These are phyloP conservation scores for Podosphaera fusca DNA, from an alignment of 2,329 filamentous ascomycete genomes.

Conservation along the genomic window DNA sequence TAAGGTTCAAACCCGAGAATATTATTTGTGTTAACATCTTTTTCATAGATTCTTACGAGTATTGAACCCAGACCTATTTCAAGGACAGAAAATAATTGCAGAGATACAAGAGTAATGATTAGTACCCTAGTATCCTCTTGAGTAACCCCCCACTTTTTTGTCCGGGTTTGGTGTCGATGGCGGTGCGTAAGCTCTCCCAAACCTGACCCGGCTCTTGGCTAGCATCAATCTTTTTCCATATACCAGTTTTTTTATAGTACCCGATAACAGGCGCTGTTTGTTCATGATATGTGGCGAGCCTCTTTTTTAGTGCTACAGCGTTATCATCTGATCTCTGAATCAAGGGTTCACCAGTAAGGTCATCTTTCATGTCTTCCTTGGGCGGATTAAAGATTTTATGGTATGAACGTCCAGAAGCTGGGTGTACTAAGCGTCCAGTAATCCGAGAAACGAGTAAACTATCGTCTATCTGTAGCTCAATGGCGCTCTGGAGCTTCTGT, in stretches of 20 bases:
- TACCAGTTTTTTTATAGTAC: constrained; percentile 94
- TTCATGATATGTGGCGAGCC: constrained; percentile 73
- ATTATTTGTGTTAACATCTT: background rate
- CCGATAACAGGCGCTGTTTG: constrained; percentile 83
- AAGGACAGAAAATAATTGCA: background rate
- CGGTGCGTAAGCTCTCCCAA: constrained; percentile 74
- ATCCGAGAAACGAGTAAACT: constrained; percentile 82
- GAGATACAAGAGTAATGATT: background rate
- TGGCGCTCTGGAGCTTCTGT: constrained; percentile 76
- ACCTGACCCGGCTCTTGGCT: constrained; percentile 90
- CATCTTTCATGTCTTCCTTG: constrained; percentile 82
- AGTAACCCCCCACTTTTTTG: constrained; percentile 12
- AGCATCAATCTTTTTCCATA: constrained; percentile 89
- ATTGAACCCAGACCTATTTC: too few species aligned
- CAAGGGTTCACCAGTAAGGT: constrained; percentile 86
- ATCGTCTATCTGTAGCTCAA: constrained; percentile 95
- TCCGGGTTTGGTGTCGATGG: constrained; percentile 42
- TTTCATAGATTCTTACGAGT: background rate
- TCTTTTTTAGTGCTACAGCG: constrained; percentile 85
- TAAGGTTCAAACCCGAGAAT: background rate
- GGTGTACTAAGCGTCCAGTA: constrained; percentile 87
- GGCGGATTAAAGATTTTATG: constrained; percentile 98
- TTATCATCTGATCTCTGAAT: constrained; percentile 96
- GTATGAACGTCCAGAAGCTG: constrained; percentile 86
- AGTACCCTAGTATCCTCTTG: constrained; percentile 16